Base-by-base conservation (phyloP, 148 eudicot species). In the Agrostemma githago region DNA sequence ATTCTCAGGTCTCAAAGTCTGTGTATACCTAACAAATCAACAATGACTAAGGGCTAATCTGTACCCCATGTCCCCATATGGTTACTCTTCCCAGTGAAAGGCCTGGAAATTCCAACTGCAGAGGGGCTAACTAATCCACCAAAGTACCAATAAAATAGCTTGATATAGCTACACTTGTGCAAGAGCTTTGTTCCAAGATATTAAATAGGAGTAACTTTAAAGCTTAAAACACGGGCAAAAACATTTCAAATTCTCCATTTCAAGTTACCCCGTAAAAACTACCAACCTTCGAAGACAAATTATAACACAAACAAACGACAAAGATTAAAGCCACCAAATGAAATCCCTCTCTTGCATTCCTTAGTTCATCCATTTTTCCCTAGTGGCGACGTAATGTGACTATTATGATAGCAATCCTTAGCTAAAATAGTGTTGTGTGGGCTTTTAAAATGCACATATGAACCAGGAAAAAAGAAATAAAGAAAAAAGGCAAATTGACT, bases 81-180 rank as follows among this genome's bases (percentile, higher is more conserved):
- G 20, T 67, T 67, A 65, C 9, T 38, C 46, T 39, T 65, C 68
- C n/a, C 20, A 65, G n/a, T 38, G 68, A 15, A 39, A 15, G 68
- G 68, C 17, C 68, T 39, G 19, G 68, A 38, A 38, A 65, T 14
- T 65, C 46, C 46, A 39, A 39, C 2, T 19, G 12, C 4, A 5
- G 15, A 34, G 40, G 4, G n/a, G 37, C 17, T 38, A 38, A 15
- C 16, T 12, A n/a, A 59, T 9, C 37, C 16, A 4, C 8, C 41
- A 63, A 34, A 34, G 15, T 63, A 34, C 4, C 6, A 11, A 37
- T 11, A 63, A 38, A 63, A 63, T 1, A 34, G 42, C 12, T 65
- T 65, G 20, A 39, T 65, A 40, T 5, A 39, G 9, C 2, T 39
- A 65, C 5, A 40, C 46, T 12, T 65, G 6, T 39, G 17, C 21